These are phyloP conservation scores for Neobulgaria alba DNA, from an alignment of 2,329 filamentous ascomycete species.

Conservation along the genomic window DNA sequence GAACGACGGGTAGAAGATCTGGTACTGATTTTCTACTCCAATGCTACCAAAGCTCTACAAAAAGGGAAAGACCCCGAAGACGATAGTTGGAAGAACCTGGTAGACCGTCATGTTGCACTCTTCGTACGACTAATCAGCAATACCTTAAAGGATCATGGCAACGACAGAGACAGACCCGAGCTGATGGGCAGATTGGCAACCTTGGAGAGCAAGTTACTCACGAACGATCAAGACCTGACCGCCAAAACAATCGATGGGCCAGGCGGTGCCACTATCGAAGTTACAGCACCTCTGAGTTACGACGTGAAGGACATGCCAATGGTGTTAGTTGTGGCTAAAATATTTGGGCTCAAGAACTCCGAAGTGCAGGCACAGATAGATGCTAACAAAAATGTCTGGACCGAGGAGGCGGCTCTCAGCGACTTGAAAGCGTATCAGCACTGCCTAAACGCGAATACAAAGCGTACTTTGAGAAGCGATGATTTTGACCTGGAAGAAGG, in stretches of 20 bases:
- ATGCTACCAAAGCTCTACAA: constrained; percentile 82
- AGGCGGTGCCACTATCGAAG: constrained; percentile 63
- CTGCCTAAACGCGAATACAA: constrained; percentile 73
- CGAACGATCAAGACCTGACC: constrained; percentile 84
- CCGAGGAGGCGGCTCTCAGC: constrained; percentile 78
- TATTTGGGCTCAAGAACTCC: constrained; percentile 72
- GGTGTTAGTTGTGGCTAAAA: constrained; percentile 75
- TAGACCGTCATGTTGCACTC: constrained; percentile 88
- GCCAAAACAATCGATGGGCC: constrained; percentile 50
- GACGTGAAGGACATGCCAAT: constrained; percentile 96
- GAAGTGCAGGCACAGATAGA: constrained; percentile 85
- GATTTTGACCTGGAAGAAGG: constrained; percentile 89
- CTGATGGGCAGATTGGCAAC: constrained; percentile 69
- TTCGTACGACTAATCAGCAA: constrained; percentile 81
- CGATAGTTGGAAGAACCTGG: constrained; percentile 82
- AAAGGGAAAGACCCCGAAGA: constrained; percentile 70
- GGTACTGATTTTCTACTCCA: constrained; percentile 92
- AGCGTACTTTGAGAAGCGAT: constrained; percentile 63
- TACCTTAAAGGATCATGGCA: constrained; percentile 75
- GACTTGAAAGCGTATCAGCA: constrained; percentile 93
- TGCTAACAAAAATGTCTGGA: constrained; percentile 73
- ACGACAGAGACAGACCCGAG: constrained; percentile 77
- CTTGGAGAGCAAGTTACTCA: constrained; percentile 86
- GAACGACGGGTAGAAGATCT: constrained; percentile 88
- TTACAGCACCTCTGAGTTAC: constrained; percentile 74